These are phyloP conservation scores for Xylariaceae sp. DNA, from an alignment of 2,329 filamentous ascomycete genomes.

Conservation along the genomic window DNA sequence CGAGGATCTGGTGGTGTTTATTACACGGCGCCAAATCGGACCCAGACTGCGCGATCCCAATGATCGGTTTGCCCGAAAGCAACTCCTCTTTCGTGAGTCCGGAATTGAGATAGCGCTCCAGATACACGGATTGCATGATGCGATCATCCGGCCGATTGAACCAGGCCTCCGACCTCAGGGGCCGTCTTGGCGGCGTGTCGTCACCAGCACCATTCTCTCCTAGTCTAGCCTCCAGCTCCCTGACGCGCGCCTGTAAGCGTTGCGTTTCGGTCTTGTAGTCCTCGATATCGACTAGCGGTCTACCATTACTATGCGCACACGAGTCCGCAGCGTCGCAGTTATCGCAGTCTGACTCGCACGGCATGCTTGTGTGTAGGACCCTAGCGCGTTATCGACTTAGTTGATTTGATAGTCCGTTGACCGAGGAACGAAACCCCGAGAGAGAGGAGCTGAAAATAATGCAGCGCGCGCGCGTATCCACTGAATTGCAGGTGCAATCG, in stretches of 20 bases:
- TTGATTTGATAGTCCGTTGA: no score
- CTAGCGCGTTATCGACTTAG: no score
- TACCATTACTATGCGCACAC: background rate
- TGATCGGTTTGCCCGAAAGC: constrained; percentile 44
- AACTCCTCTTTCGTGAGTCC: constrained; percentile 46
- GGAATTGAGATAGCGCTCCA: constrained; percentile 47
- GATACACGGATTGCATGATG: constrained; percentile 42
- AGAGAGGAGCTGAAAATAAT: no score
- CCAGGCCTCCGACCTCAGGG: constrained; percentile 32
- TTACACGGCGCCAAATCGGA: constrained; percentile 48
- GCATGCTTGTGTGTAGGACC: constrained; percentile 1
- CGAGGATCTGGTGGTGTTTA: constrained; percentile 44
- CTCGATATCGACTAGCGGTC: constrained; percentile 24
- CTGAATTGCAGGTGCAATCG: no score
- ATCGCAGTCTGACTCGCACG: constrained; percentile 19
- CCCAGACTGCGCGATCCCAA: constrained; percentile 48
- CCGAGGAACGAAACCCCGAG: no score
- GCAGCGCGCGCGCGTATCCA: no score
- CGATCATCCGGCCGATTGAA: constrained; percentile 40
- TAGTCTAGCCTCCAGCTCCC: constrained; percentile 24
- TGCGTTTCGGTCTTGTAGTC: constrained; percentile 25
- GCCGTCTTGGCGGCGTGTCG: background rate
- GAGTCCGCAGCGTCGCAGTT: constrained; percentile 13
- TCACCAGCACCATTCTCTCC: no score
- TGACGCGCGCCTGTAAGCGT: constrained; percentile 20